These are phyloP conservation scores for Casuarina cunninghamiana DNA, from an alignment of 306 rosid genomes.

Conservation along the genomic window DNA sequence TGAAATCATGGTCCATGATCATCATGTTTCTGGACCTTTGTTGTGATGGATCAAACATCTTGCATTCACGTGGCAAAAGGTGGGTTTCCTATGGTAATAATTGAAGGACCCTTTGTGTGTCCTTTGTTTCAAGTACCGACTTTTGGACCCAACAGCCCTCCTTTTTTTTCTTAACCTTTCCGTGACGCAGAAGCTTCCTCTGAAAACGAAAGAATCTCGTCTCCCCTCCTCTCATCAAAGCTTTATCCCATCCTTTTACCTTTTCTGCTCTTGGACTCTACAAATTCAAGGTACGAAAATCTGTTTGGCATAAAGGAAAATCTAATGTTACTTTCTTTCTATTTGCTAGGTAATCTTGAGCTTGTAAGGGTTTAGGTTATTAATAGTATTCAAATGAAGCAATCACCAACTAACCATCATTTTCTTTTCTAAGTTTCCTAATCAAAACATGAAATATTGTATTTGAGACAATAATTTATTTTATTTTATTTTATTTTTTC, in stretches of 20 bases:
- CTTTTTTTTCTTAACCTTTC: not conserved
- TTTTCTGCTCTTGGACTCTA: too few relatives aligned
- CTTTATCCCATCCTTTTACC: not conserved
- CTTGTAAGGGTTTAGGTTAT: too few relatives aligned
- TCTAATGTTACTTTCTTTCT: too few relatives aligned
- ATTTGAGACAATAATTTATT: too few relatives aligned
- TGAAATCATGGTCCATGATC: not conserved
- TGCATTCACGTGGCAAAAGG: not conserved
- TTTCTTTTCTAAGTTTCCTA: too few relatives aligned
- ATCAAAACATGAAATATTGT: too few relatives aligned
- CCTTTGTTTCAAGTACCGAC: not conserved
- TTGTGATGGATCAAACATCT: not conserved
- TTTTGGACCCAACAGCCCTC: not conserved
- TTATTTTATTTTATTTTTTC: too few relatives aligned
- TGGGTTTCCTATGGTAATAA: not conserved
- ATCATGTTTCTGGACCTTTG: not conserved
- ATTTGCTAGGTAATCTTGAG: too few relatives aligned
- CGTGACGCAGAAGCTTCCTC: conserved; percentile 6
- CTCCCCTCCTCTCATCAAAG: not conserved
- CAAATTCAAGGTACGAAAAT: too few relatives aligned
- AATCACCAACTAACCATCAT: too few relatives aligned
- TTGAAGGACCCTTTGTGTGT: not conserved
- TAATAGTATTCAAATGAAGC: too few relatives aligned
- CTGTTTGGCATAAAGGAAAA: too few relatives aligned
- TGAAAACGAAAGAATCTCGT: not conserved